phyloP scores from a whole-genome alignment of 176 grass and related monocot genomes.

The Hordeum vulgare region DNA sequence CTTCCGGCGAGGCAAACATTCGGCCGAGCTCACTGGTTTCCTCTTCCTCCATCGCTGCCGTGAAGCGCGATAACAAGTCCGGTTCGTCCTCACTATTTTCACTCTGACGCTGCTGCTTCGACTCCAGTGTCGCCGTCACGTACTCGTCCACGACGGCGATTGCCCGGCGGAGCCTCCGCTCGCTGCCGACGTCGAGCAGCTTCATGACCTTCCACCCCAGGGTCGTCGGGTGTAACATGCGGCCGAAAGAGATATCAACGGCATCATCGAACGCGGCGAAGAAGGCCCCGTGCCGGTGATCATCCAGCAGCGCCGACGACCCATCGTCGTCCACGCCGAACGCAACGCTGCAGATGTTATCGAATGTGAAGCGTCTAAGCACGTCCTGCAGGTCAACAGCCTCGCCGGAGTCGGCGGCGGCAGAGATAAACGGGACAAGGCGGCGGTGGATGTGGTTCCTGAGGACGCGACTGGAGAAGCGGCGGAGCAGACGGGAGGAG shows the following conservation, averaged over 20 bases:
- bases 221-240: constrained; percentile 14
- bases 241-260: constrained; percentile 24
- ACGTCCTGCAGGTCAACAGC: constrained; percentile 35
- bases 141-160: constrained; percentile 13
- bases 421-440: constrained; percentile 7
- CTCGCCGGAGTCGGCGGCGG: not conserved
- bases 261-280: constrained; percentile 27
- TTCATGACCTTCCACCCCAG: constrained; percentile 11
- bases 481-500: too few species aligned
- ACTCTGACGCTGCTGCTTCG: not conserved
- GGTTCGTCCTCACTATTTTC: not conserved
- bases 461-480: constrained; percentile 10
- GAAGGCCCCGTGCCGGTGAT: not conserved
- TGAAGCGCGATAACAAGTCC: constrained; percentile 41
- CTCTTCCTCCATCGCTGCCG: constrained; percentile 21
- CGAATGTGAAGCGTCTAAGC: constrained; percentile 36
- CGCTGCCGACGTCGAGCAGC: constrained; percentile 26
- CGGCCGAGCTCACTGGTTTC: not conserved
- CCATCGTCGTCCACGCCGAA: constrained; percentile 31
- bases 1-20: constrained; percentile 11
- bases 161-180: constrained; percentile 23
- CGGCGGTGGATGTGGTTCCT: not conserved
- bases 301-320: not conserved
- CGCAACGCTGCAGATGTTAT: constrained; percentile 34
- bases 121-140: constrained; percentile 11